These are phyloP conservation scores for Sporisorium exsertum DNA, from an alignment of 1,284 basidiomycete species.

Conservation along the genomic window DNA sequence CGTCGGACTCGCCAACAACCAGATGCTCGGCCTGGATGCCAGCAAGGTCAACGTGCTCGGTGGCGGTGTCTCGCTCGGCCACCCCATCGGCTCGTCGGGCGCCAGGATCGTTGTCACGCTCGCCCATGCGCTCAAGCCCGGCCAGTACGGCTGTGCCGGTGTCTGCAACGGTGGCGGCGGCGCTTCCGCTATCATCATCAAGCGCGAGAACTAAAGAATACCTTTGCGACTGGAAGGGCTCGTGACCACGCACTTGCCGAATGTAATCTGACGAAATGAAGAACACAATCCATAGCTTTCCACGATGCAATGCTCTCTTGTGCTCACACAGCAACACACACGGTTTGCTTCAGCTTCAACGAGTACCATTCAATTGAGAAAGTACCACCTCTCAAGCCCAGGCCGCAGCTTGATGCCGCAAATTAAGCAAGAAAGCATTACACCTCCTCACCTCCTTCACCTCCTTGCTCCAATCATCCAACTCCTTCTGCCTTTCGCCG, in stretches of 20 bases:
- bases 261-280: not conserved
- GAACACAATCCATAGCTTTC: not conserved
- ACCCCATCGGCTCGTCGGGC: constrained; percentile 92
- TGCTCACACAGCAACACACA: not conserved
- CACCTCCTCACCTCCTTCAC: constrained; percentile 30
- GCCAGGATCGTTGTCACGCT: constrained; percentile 94
- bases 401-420: constrained; percentile 23
- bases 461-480: constrained; percentile 35
- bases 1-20: constrained; percentile 69
- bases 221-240: no score
- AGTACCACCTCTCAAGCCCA: constrained; percentile 17
- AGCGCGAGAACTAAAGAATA: constrained; percentile 44
- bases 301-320: not conserved
- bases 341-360: not conserved
- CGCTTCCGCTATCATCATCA: constrained; percentile 61
- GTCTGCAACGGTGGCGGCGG: constrained; percentile 81
- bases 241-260: not conserved
- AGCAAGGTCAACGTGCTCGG: constrained; percentile 93
- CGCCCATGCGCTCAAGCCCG: constrained; percentile 89
- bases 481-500: constrained; percentile 39
- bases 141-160: constrained; percentile 95
- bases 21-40: constrained; percentile 73
- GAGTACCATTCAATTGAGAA: not conserved
- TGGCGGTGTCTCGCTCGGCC: constrained; percentile 70
- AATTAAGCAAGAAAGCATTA: constrained; percentile 30